Base-by-base conservation (phyloP, 768 basidiomycete species). In the Arthromyces matolae region DNA sequence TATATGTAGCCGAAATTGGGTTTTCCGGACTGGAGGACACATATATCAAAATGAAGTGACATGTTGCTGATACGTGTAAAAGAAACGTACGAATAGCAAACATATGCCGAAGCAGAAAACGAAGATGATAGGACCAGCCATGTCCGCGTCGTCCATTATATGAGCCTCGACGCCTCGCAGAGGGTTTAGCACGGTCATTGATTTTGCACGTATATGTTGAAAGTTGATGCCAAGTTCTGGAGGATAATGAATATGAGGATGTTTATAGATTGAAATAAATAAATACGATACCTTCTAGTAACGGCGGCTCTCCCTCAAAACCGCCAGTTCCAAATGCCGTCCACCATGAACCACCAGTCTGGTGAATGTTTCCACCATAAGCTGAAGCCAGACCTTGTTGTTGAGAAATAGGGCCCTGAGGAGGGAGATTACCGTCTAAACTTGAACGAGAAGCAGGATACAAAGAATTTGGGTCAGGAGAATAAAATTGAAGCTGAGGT, bases 61-160 rank as follows among this genome's bases (percentile, higher is more conserved):
- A 22, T 14, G 8, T 7, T n/a, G 1, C 9, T 22, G 20, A 22
- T 41, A 24, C 27, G 20, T 32, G 39, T 13, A 37, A 31, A n/a
- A n/a, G n/a, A n/a, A 19, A 81, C 93, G 60, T 48, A 97, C 96
- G 52, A 98, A 80, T 41, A 99, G 80, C 2, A 99, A 78, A 60
- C 89, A 92, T 33, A 89, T 86, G 10, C 86, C 96, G 64, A 98
- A 98, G 58, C 90, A 90, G 64, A 98, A 91, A 62, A 86, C 86
- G 71, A 97, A 97, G 5, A 97, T 80, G 37, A 97, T 80, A 8
- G 96, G 96, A 0, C 96, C 96, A 8, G 95, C 93, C 24, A 99
- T 77, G 69, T 99, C 96, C 18, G 95, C 94, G 59, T 99, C 96
- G 66, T 99, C 96, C 96, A 99, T 99, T 50, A 99, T 98, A 49